phyloP scores from a whole-genome alignment of 192 early-diverging fungal species.

The Linnemannia schmuckeri region DNA sequence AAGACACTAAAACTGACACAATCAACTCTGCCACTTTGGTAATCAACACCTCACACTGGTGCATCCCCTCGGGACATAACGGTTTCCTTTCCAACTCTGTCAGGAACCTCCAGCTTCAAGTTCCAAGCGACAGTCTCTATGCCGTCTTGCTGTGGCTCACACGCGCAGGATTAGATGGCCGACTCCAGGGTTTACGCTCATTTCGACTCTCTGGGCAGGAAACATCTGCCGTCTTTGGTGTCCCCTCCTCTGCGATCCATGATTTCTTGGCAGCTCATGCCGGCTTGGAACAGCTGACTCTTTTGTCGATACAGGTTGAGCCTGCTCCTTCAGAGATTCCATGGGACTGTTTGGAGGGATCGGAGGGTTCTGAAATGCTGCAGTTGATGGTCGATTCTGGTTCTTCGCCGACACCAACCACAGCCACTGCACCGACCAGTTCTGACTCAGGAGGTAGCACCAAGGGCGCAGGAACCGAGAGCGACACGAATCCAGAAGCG shows the following conservation, averaged over 20 bases:
- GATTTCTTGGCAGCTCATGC: slow-evolving; percentile 7
- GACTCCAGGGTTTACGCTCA: not conserved
- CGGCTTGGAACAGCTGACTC: not conserved
- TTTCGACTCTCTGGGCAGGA: slow-evolving; percentile 5
- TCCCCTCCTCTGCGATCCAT: not conserved
- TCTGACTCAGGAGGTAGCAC: not conserved
- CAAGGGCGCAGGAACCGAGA: not conserved
- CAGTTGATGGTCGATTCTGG: not conserved
- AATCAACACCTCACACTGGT: not conserved
- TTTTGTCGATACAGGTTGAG: not conserved
- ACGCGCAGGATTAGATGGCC: slow-evolving; percentile 1
- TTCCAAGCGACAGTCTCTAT: not conserved
- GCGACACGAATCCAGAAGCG: not conserved
- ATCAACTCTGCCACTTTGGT: no score
- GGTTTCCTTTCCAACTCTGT: slow-evolving; percentile 8
- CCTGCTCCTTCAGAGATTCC: not conserved
- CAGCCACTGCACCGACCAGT: not conserved
- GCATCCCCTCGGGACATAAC: not conserved
- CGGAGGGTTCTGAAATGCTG: not conserved
- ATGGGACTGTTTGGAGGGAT: not conserved
- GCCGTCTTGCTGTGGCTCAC: slow-evolving; percentile 14
- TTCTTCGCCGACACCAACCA: not conserved
- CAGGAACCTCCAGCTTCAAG: not conserved
- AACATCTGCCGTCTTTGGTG: not conserved
- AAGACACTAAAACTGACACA: not conserved